Evolutionary conservation across 164 flowering plant genomes (phyloP).

Genomic region (Stephania cephalantha): DNA sequence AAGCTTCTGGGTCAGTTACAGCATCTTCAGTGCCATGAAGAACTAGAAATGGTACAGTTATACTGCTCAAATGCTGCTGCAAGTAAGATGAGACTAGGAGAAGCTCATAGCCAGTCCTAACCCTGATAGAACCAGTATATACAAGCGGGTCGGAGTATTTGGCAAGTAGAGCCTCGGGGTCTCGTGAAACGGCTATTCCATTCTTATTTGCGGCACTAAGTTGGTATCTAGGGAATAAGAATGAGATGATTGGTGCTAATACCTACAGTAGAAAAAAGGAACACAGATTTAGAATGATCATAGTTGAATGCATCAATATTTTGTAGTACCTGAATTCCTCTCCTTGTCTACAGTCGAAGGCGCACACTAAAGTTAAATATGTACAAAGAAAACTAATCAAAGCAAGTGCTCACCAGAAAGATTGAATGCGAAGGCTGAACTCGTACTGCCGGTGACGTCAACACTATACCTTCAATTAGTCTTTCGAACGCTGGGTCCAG

Average conservation of each 20-base stretch:
- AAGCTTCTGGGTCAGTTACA: slow-evolving; percentile 16
- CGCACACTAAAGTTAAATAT: too few relatives aligned
- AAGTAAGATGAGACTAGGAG: slow-evolving; percentile 15
- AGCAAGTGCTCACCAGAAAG: slow-evolving; percentile 35
- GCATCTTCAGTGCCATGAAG: slow-evolving; percentile 21
- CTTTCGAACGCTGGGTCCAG: slow-evolving; percentile 62
- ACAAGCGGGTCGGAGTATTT: slow-evolving; percentile 21
- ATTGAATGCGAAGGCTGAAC: slow-evolving; percentile 88
- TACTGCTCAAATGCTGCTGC: slow-evolving; percentile 15
- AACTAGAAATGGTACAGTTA: slow-evolving; percentile 16
- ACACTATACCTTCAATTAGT: slow-evolving; percentile 45
- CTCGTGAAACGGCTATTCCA: slow-evolving; percentile 17
- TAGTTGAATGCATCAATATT: background rate
- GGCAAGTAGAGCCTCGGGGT: slow-evolving; percentile 18
- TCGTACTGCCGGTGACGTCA: slow-evolving; percentile 86
- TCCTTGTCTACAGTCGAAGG: background rate
- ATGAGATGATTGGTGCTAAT: slow-evolving; percentile 17
- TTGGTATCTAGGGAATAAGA: slow-evolving; percentile 17
- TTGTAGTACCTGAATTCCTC: too few relatives aligned
- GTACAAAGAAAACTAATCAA: background rate
- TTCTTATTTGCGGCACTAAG: slow-evolving; percentile 21
- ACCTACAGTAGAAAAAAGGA: slow-evolving; percentile 1
- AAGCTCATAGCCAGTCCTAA: slow-evolving; percentile 19
- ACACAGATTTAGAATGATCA: background rate
- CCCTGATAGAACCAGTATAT: slow-evolving; percentile 17